Conservation (phyloP, 768 basidiomycete species). For the Mycena haematopus region DNA sequence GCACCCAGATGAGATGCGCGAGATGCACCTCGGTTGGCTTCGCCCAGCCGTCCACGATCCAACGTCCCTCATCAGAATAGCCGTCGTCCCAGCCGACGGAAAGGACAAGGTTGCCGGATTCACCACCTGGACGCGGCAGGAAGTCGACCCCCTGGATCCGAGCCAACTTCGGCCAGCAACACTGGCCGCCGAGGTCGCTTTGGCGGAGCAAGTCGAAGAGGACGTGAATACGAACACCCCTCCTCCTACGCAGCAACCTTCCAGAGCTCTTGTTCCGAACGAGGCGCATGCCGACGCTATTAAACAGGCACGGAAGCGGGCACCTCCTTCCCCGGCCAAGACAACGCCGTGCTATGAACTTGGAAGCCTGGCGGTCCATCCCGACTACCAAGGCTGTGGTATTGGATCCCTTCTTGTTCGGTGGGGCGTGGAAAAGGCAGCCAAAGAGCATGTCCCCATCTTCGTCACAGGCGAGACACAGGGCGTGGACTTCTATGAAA, state of each 20-base stretch:
- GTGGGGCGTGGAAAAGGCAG: not conserved
- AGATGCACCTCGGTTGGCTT: conserved; percentile 7
- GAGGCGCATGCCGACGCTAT: not conserved
- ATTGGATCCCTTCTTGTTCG: not conserved
- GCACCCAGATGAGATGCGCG: conserved; percentile 1
- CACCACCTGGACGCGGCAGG: conserved; percentile 1
- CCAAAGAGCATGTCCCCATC: not conserved
- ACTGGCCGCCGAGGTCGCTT: not conserved
- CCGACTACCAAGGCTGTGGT: not conserved
- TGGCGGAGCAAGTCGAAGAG: not conserved
- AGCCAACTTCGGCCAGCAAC: not conserved
- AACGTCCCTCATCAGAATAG: conserved; percentile 7
- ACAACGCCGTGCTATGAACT: conserved; percentile 4
- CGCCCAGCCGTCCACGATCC: not conserved
- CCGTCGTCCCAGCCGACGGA: not conserved
- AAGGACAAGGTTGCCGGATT: not conserved
- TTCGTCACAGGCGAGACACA: not conserved
- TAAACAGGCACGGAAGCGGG: not conserved
- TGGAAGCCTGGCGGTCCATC: not conserved
- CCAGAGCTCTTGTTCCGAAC: conserved; percentile 9
- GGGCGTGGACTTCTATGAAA: not conserved
- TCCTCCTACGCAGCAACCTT: not conserved
- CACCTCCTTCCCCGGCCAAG: not conserved
- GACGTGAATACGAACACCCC: not conserved
- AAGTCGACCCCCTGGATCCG: not conserved